These are phyloP conservation scores for Exophiala sp. DNA, from an alignment of 2,329 filamentous ascomycete species.

Conservation along the genomic window DNA sequence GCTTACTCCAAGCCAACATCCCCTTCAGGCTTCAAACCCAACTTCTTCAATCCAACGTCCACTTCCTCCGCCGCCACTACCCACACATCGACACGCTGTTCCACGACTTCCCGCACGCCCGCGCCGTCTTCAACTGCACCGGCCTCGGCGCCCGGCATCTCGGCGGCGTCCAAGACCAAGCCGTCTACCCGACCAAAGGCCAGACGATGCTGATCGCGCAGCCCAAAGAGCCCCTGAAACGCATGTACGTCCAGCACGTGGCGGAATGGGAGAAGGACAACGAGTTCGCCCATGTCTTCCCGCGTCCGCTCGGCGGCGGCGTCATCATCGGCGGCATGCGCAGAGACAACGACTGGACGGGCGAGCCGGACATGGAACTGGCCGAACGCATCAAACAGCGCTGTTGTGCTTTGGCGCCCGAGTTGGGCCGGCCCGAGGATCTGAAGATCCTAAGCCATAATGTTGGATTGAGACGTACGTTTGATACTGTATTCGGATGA, in stretches of 20 bases:
- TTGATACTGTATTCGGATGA: too few species aligned
- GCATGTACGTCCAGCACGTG: conserved; percentile 59
- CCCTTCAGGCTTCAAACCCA: conserved; percentile 65
- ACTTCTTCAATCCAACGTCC: conserved; percentile 45
- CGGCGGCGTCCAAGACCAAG: conserved; percentile 71
- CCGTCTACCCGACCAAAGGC: conserved; percentile 68
- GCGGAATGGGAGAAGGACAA: conserved; percentile 66
- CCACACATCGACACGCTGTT: conserved; percentile 31
- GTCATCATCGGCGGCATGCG: conserved; percentile 82
- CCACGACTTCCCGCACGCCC: conserved; percentile 42
- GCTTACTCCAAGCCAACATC: conserved; percentile 25
- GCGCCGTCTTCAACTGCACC: conserved; percentile 76
- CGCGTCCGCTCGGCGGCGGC: conserved; percentile 65
- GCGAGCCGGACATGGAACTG: conserved; percentile 68
- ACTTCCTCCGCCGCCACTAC: conserved; percentile 5
- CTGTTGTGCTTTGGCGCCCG: conserved; percentile 57
- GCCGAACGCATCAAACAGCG: conserved; percentile 77
- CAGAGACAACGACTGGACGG: conserved; percentile 71
- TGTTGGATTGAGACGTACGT: conserved; percentile 63
- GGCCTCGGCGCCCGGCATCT: conserved; percentile 68
- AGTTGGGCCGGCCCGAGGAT: conserved; percentile 62
- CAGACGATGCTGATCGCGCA: conserved; percentile 67
- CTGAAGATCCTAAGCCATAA: conserved; percentile 72
- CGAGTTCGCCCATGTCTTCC: conserved; percentile 75
- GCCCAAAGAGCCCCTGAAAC: conserved; percentile 65